Evolutionary conservation across 2,329 filamentous ascomycete genomes (phyloP).

Genomic region (Cercospora berteroae): DNA sequence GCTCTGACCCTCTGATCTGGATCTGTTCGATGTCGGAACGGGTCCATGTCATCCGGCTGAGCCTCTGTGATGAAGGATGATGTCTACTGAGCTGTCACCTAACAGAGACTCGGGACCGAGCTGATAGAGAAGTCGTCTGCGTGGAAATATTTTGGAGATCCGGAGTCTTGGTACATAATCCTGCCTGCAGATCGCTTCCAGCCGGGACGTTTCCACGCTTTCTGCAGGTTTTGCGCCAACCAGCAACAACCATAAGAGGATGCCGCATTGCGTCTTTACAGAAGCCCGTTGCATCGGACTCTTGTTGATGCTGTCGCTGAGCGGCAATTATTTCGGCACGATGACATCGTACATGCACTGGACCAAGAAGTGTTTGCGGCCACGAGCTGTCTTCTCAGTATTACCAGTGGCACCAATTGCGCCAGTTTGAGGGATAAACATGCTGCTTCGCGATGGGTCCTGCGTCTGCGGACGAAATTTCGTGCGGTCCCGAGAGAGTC

Average conservation of each 20-base stretch:
- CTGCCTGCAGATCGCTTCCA: background rate
- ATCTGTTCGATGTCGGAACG: background rate
- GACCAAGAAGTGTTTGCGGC: background rate
- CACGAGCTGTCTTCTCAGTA: background rate
- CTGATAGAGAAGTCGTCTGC: background rate
- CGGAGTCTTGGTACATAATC: background rate
- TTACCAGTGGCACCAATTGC: background rate
- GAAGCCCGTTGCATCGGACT: background rate
- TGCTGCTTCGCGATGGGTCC: background rate
- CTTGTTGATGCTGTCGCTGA: background rate
- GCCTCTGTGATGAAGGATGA: conserved; percentile 1
- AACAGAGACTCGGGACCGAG: conserved; percentile 9
- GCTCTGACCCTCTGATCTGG: background rate
- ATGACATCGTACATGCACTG: background rate
- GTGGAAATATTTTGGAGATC: conserved; percentile 3
- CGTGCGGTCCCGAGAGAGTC: background rate
- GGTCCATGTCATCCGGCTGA: background rate
- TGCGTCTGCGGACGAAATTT: background rate
- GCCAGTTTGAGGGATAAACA: background rate
- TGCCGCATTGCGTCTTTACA: background rate
- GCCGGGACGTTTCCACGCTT: background rate
- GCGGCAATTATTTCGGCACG: background rate
- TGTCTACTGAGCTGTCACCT: background rate
- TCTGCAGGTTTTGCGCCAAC: background rate
- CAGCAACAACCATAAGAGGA: background rate